A percentile compares a stretch with the other conserved stretches of the same genome.
phyloP scores from a whole-genome alignment of 192 early-diverging fungal genomes.

The Podila epicladia region DNA sequence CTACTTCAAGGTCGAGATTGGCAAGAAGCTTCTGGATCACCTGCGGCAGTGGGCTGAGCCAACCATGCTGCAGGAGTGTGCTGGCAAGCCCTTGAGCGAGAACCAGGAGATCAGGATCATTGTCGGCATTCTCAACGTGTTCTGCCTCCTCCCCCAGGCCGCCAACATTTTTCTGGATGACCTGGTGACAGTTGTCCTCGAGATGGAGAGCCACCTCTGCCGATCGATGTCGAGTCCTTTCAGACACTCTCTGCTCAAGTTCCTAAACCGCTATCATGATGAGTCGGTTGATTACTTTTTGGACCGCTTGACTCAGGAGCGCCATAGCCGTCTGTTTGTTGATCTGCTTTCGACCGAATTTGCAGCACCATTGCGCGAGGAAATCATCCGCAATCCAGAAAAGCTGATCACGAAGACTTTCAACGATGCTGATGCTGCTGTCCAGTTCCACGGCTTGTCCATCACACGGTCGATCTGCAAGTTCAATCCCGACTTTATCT shows the following conservation, averaged over 20 bases:
- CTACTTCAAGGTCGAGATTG: slow-evolving; percentile 99
- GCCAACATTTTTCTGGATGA: slow-evolving; percentile 95
- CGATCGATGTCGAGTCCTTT: slow-evolving; percentile 94
- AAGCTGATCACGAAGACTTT: slow-evolving; percentile 63
- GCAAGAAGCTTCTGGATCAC: slow-evolving; percentile 98
- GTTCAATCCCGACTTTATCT: slow-evolving; percentile 64
- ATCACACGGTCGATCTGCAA: slow-evolving; percentile 66
- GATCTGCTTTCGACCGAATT: slow-evolving; percentile 62
- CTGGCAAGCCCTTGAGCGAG: slow-evolving; percentile 87
- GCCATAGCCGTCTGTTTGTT: slow-evolving; percentile 73
- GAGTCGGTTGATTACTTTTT: slow-evolving; percentile 91
- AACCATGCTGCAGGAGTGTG: slow-evolving; percentile 79
- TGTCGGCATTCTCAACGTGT: slow-evolving; percentile 93
- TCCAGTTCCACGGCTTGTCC: slow-evolving; percentile 66
- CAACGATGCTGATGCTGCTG: slow-evolving; percentile 36
- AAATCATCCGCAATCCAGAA: slow-evolving; percentile 67
- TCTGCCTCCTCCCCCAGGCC: slow-evolving; percentile 89
- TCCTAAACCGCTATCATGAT: slow-evolving; percentile 87
- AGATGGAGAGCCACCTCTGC: slow-evolving; percentile 84
- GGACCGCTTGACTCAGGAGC: slow-evolving; percentile 68
- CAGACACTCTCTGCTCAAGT: slow-evolving; percentile 87
- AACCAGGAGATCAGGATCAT: slow-evolving; percentile 94
- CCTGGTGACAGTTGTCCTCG: slow-evolving; percentile 85
- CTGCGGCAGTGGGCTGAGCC: slow-evolving; percentile 93
- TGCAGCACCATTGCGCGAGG: slow-evolving; percentile 69